Evolutionary conservation across 2,329 filamentous ascomycete genomes (phyloP).

Genomic region (Xylariales sp.): DNA sequence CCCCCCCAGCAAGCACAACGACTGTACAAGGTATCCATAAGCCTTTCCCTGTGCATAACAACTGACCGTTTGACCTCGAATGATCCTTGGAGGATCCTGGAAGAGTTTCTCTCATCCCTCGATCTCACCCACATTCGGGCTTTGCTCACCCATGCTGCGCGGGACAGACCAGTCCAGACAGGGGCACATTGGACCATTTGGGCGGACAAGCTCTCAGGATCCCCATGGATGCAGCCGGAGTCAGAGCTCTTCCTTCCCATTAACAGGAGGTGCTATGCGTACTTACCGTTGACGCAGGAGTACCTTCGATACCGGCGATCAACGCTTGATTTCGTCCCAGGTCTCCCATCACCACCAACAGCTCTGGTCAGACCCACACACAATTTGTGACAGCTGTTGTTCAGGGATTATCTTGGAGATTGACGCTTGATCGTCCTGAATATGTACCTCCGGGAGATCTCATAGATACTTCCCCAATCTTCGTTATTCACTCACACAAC

Average conservation of each 20-base stretch:
- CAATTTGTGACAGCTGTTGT: constrained; percentile 51
- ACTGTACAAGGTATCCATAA: constrained; percentile 1
- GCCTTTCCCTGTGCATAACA: constrained; percentile 16
- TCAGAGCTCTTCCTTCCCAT: constrained; percentile 29
- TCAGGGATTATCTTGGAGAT: constrained; percentile 45
- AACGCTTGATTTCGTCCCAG: constrained; percentile 35
- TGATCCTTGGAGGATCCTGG: constrained; percentile 27
- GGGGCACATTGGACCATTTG: constrained; percentile 22
- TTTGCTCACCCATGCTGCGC: constrained; percentile 15
- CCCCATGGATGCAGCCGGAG: constrained; percentile 27
- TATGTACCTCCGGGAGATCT: constrained; percentile 45
- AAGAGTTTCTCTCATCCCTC: constrained; percentile 28
- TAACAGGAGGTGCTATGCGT: constrained; percentile 39
- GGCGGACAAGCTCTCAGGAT: constrained; percentile 18
- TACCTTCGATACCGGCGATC: constrained; percentile 30
- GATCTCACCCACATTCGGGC: constrained; percentile 26
- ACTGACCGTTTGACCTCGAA: constrained; percentile 33
- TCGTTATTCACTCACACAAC: constrained; percentile 30
- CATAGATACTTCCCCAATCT: constrained; percentile 38
- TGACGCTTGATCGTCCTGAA: constrained; percentile 47
- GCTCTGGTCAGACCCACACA: constrained; percentile 39
- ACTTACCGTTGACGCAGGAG: constrained; percentile 30
- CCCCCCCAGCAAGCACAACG: constrained; percentile 1
- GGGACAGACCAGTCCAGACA: constrained; percentile 17
- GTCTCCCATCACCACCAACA: constrained; percentile 27